A percentile compares a stretch with the other conserved stretches of the same genome.
Evolutionary conservation across 805 yeast species (phyloP).

Genomic region (Zygoascus tannicola): DNA sequence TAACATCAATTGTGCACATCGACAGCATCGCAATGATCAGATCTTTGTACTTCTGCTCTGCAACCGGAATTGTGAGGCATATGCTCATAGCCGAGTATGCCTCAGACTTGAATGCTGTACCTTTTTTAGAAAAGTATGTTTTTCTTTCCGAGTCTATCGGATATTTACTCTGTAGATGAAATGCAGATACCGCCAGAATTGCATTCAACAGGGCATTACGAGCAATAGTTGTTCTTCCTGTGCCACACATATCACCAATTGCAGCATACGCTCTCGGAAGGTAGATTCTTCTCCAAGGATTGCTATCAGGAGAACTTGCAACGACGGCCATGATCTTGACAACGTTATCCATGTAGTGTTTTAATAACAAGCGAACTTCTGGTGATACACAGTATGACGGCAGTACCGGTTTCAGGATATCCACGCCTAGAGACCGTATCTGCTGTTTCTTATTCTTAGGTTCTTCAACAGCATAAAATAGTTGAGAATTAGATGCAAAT

Average conservation of each 20-base stretch:
- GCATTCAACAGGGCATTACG: constrained; percentile 73
- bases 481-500: not conserved
- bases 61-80: constrained; percentile 42
- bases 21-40: constrained; percentile 73
- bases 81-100: constrained; percentile 59
- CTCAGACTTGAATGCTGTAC: constrained; percentile 64
- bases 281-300: constrained; percentile 84
- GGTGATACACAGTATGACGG: constrained; percentile 24
- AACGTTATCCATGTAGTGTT: constrained; percentile 64
- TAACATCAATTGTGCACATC: constrained; percentile 81
- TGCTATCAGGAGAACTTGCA: constrained; percentile 45
- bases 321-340: constrained; percentile 73
- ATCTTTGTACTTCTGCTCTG: constrained; percentile 67
- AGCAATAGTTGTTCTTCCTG: constrained; percentile 67
- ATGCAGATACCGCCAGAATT: constrained; percentile 70
- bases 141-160: constrained; percentile 56
- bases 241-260: constrained; percentile 66
- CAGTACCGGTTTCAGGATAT: not conserved
- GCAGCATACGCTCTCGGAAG: constrained; percentile 77
- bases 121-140: constrained; percentile 62
- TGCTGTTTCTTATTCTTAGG: not conserved
- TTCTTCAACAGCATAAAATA: not conserved
- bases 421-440: not conserved
- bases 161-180: constrained; percentile 66
- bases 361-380: constrained; percentile 58